Percentiles rank a stretch among this genome's conserved stretches.
Evolutionary conservation across 2,329 filamentous ascomycete genomes (phyloP).

Genomic region (Cryphonectria carpinicola): DNA sequence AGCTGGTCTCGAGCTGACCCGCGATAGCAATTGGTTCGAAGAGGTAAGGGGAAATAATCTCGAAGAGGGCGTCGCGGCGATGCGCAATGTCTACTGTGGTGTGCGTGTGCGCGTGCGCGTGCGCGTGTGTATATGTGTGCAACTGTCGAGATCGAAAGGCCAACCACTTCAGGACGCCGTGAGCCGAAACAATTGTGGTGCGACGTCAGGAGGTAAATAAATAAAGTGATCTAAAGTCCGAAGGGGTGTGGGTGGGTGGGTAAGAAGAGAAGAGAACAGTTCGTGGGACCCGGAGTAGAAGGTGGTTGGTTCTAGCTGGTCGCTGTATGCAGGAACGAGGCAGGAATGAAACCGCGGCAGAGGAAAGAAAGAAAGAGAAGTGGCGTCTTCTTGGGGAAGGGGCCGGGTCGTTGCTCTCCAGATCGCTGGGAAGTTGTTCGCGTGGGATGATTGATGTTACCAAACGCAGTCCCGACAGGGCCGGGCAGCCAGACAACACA

Average conservation of each 20-base stretch:
- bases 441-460: background rate
- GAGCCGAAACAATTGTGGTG: background rate
- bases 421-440: background rate
- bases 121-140: background rate
- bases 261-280: background rate
- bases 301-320: too few relatives aligned
- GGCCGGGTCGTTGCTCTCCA: background rate
- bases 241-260: background rate
- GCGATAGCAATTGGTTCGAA: background rate
- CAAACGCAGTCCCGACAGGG: background rate
- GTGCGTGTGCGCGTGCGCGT: too few relatives aligned
- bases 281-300: too few relatives aligned
- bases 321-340: background rate
- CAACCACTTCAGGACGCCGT: background rate
- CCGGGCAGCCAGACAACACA: background rate
- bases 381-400: background rate
- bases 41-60: background rate
- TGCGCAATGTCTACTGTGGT: background rate
- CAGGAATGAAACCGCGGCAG: background rate
- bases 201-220: background rate
- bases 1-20: background rate
- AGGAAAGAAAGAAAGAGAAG: background rate
- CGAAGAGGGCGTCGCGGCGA: background rate
- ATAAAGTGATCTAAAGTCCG: background rate
- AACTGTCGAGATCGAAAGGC: background rate